Evolutionary conservation across 1,139 yeast species (phyloP), one percentile per base, ranked within the genome.

Genomic region (Blastobotrys elegans): DNA sequence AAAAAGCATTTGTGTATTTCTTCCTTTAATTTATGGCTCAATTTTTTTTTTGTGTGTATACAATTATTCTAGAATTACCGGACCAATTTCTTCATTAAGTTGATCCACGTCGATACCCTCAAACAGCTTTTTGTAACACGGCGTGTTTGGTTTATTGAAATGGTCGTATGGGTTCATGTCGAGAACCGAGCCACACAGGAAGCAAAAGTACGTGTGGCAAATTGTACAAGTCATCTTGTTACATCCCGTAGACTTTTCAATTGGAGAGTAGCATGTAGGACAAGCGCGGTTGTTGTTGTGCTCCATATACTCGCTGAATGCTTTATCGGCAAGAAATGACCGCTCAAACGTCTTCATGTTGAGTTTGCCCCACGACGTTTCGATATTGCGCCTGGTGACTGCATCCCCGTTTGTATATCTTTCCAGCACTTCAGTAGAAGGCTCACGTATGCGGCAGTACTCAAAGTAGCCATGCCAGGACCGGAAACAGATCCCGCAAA

Each of bases 381-480:
- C 74, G 26, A 79, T 57, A n/a, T 65, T 66, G 27, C 59, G 62
- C 30, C 73, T 64, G 4, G 65, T 68, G 10, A 60, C 60, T 0
- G 51, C 58, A 60, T 63, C 39, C 49, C 63, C 47, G 65, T 60
- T 74, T 66, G 79, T 49, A 44, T 71, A 65, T 13, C 55, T 53
- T 44, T 72, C 72, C 13, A 82, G 55, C 1, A 70, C 71, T 2
- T 68, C 75, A 1, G 53, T 51, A 0, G 83, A 75, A 3, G 82
- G 72, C 1, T 58, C 63, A 20, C 64, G 62, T 20, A 67, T 62
- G 14, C 71, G 69, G 58, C 85, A 80, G 22, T 62, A 57, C 46
- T 75, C 74, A 48, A 69, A 73, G 17, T 73, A 65, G 2, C 86
- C 85, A 63, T 82, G 90, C 82, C 85, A 82, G 1, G 85, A 77